Evolutionary conservation across 306 rosid genomes (phyloP).

Genomic region (Lupinus albus): DNA sequence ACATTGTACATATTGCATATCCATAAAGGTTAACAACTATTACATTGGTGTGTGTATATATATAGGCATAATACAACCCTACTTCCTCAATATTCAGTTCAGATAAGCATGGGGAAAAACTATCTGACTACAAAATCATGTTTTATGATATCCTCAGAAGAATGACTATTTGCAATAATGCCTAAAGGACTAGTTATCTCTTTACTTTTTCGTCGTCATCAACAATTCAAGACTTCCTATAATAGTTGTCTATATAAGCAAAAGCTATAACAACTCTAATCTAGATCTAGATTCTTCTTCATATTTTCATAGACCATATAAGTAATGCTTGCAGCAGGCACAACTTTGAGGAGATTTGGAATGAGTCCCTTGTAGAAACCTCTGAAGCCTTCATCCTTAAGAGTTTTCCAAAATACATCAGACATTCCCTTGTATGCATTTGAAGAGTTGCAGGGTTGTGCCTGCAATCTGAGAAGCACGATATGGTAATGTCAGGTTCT

Average conservation of each 20-base stretch:
- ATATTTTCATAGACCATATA: constrained; percentile 57
- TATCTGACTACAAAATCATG: constrained; percentile 54
- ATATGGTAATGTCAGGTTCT: constrained; percentile 3
- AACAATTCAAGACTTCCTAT: constrained; percentile 46
- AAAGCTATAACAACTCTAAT: constrained; percentile 38
- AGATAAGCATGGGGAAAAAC: constrained; percentile 58
- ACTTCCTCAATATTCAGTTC: constrained; percentile 53
- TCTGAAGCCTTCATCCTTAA: constrained; percentile 47
- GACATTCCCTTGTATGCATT: constrained; percentile 56
- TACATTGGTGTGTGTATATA: constrained; percentile 40
- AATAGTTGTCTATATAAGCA: constrained; percentile 36
- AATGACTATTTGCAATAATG: constrained; percentile 46
- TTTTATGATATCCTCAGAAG: constrained; percentile 44
- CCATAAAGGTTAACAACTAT: constrained; percentile 35
- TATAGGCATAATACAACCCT: constrained; percentile 42
- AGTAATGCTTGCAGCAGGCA: constrained; percentile 65
- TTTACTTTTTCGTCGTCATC: constrained; percentile 52
- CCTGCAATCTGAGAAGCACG: constrained; percentile 52
- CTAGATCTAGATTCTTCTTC: constrained; percentile 55
- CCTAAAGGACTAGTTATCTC: constrained; percentile 49
- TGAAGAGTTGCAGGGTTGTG: constrained; percentile 47
- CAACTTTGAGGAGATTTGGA: constrained; percentile 66
- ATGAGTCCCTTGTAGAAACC: constrained; percentile 62
- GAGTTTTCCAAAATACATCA: constrained; percentile 58
- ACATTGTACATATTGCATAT: constrained; percentile 29